A percentile compares a stretch with the other conserved stretches of the same genome.
Evolutionary conservation across 75 land plant species (phyloP).

Genomic region (Selaginella tamariscina): DNA sequence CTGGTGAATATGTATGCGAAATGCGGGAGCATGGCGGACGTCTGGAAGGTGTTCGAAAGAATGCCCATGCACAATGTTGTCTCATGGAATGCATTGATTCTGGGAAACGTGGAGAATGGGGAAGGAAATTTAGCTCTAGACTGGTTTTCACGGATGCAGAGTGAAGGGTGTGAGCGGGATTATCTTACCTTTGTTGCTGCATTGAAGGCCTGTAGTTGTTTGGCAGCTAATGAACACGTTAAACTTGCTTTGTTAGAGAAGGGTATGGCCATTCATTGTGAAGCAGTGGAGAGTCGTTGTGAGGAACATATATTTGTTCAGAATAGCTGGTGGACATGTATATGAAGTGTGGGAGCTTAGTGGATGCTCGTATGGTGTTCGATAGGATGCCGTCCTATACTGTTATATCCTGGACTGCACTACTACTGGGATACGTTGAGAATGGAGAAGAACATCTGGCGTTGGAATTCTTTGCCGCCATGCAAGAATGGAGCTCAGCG

Average conservation of each 20-base stretch:
- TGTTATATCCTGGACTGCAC: not conserved
- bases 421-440: not conserved
- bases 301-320: not conserved
- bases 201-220: not conserved
- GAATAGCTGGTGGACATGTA: not conserved
- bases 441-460: constrained; percentile 1
- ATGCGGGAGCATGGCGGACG: not conserved
- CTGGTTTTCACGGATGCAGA: not conserved
- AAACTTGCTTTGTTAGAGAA: not conserved
- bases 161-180: too few species aligned
- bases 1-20: not conserved
- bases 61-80: not conserved
- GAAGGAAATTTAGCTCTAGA: not conserved
- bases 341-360: not conserved
- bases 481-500: too few species aligned
- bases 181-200: not conserved
- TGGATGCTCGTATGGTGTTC: not conserved
- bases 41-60: not conserved
- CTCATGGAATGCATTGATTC: too few species aligned
- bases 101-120: too few species aligned
- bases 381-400: not conserved
- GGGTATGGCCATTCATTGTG: not conserved
- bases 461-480: not conserved
- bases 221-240: not conserved
- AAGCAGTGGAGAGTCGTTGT: not conserved